These are phyloP conservation scores for Thinopyrum elongatum DNA, from an alignment of 176 grass and related monocot species.

Conservation along the genomic window DNA sequence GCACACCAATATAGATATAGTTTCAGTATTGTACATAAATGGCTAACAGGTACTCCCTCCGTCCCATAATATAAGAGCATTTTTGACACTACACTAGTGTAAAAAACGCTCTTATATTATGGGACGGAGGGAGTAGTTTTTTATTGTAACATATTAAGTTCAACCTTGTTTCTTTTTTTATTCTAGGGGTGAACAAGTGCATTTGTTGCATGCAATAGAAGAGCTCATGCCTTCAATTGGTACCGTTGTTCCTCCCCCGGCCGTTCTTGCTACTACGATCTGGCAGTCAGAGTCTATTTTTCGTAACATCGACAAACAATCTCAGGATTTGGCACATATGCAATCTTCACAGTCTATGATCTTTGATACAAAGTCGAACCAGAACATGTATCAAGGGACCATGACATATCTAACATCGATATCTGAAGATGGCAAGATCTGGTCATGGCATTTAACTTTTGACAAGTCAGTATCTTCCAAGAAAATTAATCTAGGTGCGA, in stretches of 20 bases:
- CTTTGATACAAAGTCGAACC: slow-evolving; percentile 25
- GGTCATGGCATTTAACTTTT: slow-evolving; percentile 89
- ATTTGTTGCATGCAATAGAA: slow-evolving; percentile 74
- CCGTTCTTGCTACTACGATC: slow-evolving; percentile 76
- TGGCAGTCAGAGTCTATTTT: slow-evolving; percentile 84
- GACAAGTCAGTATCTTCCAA: slow-evolving; percentile 40
- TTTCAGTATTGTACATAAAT: background rate
- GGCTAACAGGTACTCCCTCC: background rate
- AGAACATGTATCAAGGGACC: slow-evolving; percentile 25
- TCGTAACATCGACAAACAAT: slow-evolving; percentile 44
- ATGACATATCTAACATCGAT: slow-evolving; percentile 66
- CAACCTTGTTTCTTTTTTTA: slow-evolving; percentile 2
- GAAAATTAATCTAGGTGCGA: slow-evolving; percentile 49
- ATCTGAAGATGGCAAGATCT: slow-evolving; percentile 96
- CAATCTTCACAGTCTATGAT: slow-evolving; percentile 31
- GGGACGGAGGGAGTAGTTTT: background rate
- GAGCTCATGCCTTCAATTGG: slow-evolving; percentile 96
- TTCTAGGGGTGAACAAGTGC: slow-evolving; percentile 86
- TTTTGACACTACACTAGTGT: too few relatives aligned
- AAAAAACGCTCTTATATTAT: too few relatives aligned
- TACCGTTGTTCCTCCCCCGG: slow-evolving; percentile 64
- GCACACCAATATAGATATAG: background rate
- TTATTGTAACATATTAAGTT: slow-evolving; percentile 25
- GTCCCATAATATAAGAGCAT: too few relatives aligned
- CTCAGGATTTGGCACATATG: slow-evolving; percentile 39